A percentile compares a stretch with the other conserved stretches of the same genome.
Conservation (phyloP, 2,329 filamentous ascomycete genomes). For the Microcyclospora pomicola region DNA sequence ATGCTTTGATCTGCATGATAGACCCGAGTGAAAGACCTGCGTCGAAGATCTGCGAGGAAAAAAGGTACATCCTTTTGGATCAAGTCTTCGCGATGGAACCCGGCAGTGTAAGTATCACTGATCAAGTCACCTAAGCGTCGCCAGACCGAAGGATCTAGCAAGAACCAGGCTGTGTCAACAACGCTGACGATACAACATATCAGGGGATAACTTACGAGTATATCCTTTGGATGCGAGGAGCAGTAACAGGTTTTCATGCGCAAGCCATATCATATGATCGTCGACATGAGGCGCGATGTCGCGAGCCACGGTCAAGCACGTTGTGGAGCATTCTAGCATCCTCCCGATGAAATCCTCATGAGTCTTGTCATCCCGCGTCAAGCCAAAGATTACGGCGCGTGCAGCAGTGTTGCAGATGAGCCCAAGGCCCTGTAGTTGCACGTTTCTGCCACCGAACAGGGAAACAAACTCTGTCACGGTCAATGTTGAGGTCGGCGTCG, state of each 20-base stretch:
- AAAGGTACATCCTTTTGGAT: conserved; percentile 6
- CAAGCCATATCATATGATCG: conserved; percentile 2
- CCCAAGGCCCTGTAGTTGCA: background rate
- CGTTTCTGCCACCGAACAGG: background rate
- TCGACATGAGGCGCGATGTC: conserved; percentile 5
- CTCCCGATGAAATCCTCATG: conserved; percentile 5
- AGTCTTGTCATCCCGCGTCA: conserved; percentile 2
- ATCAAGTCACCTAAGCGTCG: conserved; percentile 41
- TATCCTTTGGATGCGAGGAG: conserved; percentile 6
- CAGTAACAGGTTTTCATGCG: background rate
- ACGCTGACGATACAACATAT: no score
- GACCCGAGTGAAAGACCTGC: conserved; percentile 5
- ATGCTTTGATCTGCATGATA: conserved; percentile 11
- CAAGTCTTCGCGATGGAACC: conserved; percentile 9
- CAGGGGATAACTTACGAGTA: background rate
- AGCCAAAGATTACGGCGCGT: background rate
- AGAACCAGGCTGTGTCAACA: background rate
- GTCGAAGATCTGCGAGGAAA: conserved; percentile 10
- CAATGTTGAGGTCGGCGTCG: background rate
- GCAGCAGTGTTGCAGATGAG: background rate
- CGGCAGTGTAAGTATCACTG: conserved; percentile 50
- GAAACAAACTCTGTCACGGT: background rate
- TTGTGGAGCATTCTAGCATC: conserved; percentile 3
- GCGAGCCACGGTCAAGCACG: conserved; percentile 5
- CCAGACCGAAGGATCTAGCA: conserved; percentile 2